phyloP scores from a whole-genome alignment of 2,329 filamentous ascomycete species.

The Hypoxylon sp. region DNA sequence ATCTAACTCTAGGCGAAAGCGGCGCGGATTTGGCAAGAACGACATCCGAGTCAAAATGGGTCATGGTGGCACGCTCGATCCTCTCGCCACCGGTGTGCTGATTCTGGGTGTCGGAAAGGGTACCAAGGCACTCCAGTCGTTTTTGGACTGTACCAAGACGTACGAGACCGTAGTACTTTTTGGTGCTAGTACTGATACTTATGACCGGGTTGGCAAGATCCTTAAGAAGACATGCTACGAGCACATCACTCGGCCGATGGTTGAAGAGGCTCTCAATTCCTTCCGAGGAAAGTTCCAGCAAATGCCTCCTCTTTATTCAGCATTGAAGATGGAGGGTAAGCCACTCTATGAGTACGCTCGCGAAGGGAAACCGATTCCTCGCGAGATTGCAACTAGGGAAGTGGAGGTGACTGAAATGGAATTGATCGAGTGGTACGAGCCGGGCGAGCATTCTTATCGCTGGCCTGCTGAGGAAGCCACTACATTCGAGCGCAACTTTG shows the following conservation, averaged over 20 bases:
- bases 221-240: conserved; percentile 80
- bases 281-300: conserved; percentile 90
- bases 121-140: conserved; percentile 83
- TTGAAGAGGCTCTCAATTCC: conserved; percentile 79
- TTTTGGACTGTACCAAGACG: conserved; percentile 89
- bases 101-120: conserved; percentile 89
- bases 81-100: conserved; percentile 91
- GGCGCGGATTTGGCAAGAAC: conserved; percentile 68
- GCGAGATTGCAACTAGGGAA: conserved; percentile 83
- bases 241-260: conserved; percentile 81
- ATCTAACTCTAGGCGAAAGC: conserved; percentile 68
- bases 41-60: conserved; percentile 88
- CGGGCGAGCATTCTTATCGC: conserved; percentile 80
- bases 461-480: conserved; percentile 86
- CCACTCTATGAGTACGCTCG: conserved; percentile 95
- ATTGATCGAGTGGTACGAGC: conserved; percentile 85
- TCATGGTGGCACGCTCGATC: conserved; percentile 95
- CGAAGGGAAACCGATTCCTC: conserved; percentile 86
- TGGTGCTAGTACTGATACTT: conserved; percentile 91
- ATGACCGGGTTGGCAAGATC: conserved; percentile 88
- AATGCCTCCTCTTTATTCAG: conserved; percentile 91
- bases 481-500: conserved; percentile 79
- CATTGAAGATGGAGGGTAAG: conserved; percentile 93
- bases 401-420: conserved; percentile 84
- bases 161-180: conserved; percentile 94